These are phyloP conservation scores for Ascoidea tarda DNA, from an alignment of 805 yeast species.

Conservation along the genomic window DNA sequence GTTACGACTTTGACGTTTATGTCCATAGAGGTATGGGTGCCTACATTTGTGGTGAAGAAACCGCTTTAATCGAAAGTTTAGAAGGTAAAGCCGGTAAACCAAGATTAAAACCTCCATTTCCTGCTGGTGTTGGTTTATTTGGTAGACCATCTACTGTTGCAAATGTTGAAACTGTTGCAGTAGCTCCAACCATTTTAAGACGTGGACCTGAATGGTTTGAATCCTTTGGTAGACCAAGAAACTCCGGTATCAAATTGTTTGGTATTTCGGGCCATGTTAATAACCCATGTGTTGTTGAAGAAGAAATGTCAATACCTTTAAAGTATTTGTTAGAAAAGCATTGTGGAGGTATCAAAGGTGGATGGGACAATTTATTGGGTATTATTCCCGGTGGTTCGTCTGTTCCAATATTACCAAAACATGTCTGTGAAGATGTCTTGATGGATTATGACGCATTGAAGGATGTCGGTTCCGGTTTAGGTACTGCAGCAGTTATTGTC, in stretches of 20 bases:
- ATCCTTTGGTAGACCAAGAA: conserved; percentile 73
- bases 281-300: conserved; percentile 88
- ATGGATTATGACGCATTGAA: conserved; percentile 85
- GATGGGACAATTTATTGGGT: conserved; percentile 84
- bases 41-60: conserved; percentile 86
- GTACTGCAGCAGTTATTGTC: conserved; percentile 88
- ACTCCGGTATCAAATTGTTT: conserved; percentile 69
- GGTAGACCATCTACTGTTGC: conserved; percentile 89
- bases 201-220: conserved; percentile 86
- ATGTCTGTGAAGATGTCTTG: conserved; percentile 48
- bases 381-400: conserved; percentile 88
- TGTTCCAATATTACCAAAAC: conserved; percentile 66
- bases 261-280: conserved; percentile 87
- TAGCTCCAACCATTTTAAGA: conserved; percentile 79
- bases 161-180: conserved; percentile 84
- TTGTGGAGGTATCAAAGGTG: conserved; percentile 85
- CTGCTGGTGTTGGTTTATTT: conserved; percentile 84
- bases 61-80: conserved; percentile 74
- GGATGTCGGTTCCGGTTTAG: conserved; percentile 78
- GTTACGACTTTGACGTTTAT: conserved; percentile 70
- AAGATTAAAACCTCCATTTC: conserved; percentile 88
- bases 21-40: conserved; percentile 93
- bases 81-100: conserved; percentile 95
- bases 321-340: conserved; percentile 73
- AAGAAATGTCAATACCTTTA: conserved; percentile 85